Base-by-base conservation (phyloP, 2,329 filamentous ascomycete genomes). In the Epichloe gansuensis region DNA sequence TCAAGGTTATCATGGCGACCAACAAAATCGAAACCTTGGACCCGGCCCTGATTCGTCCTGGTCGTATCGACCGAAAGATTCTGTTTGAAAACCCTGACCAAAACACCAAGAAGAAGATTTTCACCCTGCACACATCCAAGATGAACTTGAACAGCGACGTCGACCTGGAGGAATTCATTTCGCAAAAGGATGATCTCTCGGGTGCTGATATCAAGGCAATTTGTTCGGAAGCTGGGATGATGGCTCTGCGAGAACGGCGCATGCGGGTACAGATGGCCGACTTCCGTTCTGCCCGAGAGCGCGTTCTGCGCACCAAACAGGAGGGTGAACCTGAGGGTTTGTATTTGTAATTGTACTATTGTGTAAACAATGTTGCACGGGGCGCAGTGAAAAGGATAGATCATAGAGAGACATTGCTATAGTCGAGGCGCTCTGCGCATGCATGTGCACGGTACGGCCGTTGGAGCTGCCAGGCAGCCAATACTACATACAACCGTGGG, bases 241-340 rank as follows among this genome's bases (percentile, higher is more conserved):
- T 97, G 81, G 93, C 93, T 21, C 76, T 98, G 57, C 82, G 93
- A 61, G 93, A 98, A 75, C 81, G 93, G 58, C 84, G 93, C 65
- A 98, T 98, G 93, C 83, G 91, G 52, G 93, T 98, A 54, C 91
- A 97, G 72, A 98, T 98, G 93, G 88, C 91, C 7, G 93, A 98
- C 71, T 98, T 98, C 78, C 78, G 93, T 52, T 79, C 89, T 53
- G 93, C 93, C 25, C 81, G 91, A 62, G 93, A 98, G 73, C 84
- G 89, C 59, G 94, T 98, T 57, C 78, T 98, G 69, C 94, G 95
- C 75, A 98, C 94, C 48, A 98, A 98, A 84, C 93, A 86, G 65
- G 93, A 98, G 75, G 91, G 91, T 61, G 94, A 97, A 73, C 93
- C 94, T 0, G 93, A 98, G 75, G 93, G 93, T 61, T 74, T 98